A percentile compares a stretch with the other conserved stretches of the same genome.
phyloP scores from a whole-genome alignment of 352 stramenopile species.

The Phytophthora crassamura region DNA sequence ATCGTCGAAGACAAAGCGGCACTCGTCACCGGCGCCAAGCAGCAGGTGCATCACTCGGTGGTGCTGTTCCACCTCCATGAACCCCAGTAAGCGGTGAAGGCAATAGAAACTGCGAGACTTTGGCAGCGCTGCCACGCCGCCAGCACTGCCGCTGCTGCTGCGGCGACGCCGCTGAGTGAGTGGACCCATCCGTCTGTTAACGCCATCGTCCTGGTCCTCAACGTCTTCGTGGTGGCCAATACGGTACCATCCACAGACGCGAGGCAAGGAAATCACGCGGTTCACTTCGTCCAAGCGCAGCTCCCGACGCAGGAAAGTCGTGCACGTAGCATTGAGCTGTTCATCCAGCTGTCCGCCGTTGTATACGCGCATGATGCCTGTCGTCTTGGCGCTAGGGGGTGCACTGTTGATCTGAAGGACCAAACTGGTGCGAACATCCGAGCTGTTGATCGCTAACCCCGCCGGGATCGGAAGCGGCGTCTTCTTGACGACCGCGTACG shows the following conservation, averaged over 20 bases:
- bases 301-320: slow-evolving; percentile 48
- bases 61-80: slow-evolving; percentile 64
- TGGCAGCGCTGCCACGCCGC: slow-evolving; percentile 26
- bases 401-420: slow-evolving; percentile 81
- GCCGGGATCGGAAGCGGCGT: slow-evolving; percentile 39
- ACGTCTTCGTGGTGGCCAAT: slow-evolving; percentile 32
- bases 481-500: slow-evolving; percentile 35
- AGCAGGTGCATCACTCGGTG: slow-evolving; percentile 64
- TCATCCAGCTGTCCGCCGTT: slow-evolving; percentile 55
- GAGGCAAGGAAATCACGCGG: slow-evolving; percentile 59
- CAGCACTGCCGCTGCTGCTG: slow-evolving; percentile 23
- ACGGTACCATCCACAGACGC: slow-evolving; percentile 70
- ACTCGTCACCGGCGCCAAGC: slow-evolving; percentile 63
- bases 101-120: slow-evolving; percentile 67
- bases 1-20: slow-evolving; percentile 55
- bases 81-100: slow-evolving; percentile 65
- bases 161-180: slow-evolving; percentile 15
- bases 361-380: slow-evolving; percentile 75
- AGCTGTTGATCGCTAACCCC: slow-evolving; percentile 36
- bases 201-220: slow-evolving; percentile 24
- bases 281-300: slow-evolving; percentile 46
- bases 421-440: slow-evolving; percentile 87
- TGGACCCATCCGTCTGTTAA: slow-evolving; percentile 23
- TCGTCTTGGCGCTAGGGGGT: slow-evolving; percentile 21
- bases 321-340: slow-evolving; percentile 77